Evolutionary conservation across 2,329 filamentous ascomycete genomes (phyloP).

Genomic region (Xylaria sp.): DNA sequence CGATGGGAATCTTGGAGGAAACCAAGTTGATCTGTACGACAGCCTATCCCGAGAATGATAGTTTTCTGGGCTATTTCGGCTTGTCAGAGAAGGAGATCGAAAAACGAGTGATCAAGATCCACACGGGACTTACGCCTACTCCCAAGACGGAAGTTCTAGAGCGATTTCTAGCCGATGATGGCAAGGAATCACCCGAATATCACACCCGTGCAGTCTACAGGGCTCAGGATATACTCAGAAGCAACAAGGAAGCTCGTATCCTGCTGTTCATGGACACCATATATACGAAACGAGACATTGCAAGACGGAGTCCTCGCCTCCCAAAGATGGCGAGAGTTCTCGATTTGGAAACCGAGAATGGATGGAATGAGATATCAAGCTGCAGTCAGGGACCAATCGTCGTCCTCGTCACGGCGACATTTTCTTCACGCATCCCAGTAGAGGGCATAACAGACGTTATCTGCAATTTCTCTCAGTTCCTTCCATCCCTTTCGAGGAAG

Average conservation of each 20-base stretch:
- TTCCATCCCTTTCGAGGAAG: too few relatives aligned
- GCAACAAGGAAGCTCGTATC: slow-evolving; percentile 3
- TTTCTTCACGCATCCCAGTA: slow-evolving; percentile 1
- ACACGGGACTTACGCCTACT: background rate
- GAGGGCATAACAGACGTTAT: slow-evolving; percentile 10
- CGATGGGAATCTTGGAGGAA: background rate
- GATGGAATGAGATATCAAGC: background rate
- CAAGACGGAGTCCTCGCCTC: background rate
- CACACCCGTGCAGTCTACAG: background rate
- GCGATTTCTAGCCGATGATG: background rate
- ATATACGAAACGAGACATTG: background rate
- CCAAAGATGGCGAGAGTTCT: background rate
- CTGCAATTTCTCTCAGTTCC: background rate
- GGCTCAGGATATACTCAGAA: background rate
- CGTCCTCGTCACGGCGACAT: background rate
- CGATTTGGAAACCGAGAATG: background rate
- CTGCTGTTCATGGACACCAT: slow-evolving; percentile 4
- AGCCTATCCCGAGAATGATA: slow-evolving; percentile 6
- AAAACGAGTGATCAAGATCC: background rate
- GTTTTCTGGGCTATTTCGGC: background rate
- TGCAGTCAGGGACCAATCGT: background rate
- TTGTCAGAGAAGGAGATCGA: background rate
- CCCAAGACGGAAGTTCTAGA: background rate
- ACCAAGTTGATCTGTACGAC: slow-evolving; percentile 5
- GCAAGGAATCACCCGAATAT: background rate